Evolutionary conservation across 352 stramenopile genomes (phyloP), one percentile per base, ranked within the genome.

Genomic region (Halophytophthora batemanensis): DNA sequence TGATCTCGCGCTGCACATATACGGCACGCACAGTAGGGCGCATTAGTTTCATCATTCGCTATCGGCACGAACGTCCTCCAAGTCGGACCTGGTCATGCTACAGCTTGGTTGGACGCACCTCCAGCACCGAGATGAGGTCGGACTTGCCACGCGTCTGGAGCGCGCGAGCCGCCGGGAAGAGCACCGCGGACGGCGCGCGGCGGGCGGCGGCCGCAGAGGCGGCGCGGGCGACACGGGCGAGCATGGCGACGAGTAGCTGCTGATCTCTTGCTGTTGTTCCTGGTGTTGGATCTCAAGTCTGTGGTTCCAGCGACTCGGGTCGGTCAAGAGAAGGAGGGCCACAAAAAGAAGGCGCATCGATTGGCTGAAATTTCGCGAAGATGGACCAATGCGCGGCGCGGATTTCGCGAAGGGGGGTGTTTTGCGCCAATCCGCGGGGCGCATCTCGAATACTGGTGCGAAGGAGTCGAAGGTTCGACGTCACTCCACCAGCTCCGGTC

Each of bases 61-160:
- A 72, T 6, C 0, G 38, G 50, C 7, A 36, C 42, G 19, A 72
- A 38, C 33, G 63, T 62, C 1, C 8, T 31, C 4, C 25, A 8
- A 31, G 4, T 31, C 25, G 25, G 25, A 31, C 4, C 25, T 31
- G 25, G 4, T 31, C 25, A 8, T 31, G n/a, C n/a, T n/a, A n/a
- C n/a, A n/a, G n/a, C n/a, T n/a, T n/a, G n/a, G n/a, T n/a, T n/a
- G n/a, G n/a, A 11, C 35, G 35, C 37, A 74, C 65, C 64, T 78
- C 64, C 36, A 79, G 55, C 48, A 79, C 54, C 50, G 59, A 65
- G 43, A 56, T 51, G 40, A 79, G 64, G 59, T 66, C 67, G 40
- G 64, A 71, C 71, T 89, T 87, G 50, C 79, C 62, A 50, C 75
- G 75, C 14, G 56, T 64, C 60, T 87, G 75, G 38, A 85, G 44